These are phyloP conservation scores for Neopestalotiopsis sp. DNA, from an alignment of 2,329 filamentous ascomycete genomes.

Conservation along the genomic window DNA sequence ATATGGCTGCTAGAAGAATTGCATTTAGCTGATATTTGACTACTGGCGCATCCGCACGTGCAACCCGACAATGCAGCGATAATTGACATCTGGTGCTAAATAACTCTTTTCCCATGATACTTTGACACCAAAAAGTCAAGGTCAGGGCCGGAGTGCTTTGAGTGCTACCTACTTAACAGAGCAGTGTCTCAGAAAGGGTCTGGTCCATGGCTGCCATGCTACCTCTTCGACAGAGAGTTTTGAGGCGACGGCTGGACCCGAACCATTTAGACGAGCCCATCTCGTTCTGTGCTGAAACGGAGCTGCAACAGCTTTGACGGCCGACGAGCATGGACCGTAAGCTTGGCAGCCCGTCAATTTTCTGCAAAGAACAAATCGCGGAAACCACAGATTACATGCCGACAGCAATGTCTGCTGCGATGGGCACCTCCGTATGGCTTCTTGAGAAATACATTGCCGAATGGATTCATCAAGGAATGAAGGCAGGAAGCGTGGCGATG, in stretches of 20 bases:
- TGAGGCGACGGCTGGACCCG: neutral
- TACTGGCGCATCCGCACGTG: no score
- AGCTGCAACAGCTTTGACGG: conserved; percentile 20
- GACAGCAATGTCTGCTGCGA: neutral
- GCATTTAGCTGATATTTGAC: no score
- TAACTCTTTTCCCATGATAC: neutral
- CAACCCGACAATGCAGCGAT: no score
- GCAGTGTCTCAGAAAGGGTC: neutral
- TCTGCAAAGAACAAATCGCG: neutral
- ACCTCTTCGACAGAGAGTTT: neutral
- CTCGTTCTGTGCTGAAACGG: conserved; percentile 15
- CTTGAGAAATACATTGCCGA: neutral
- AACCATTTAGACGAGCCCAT: conserved; percentile 6
- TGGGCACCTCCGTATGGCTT: neutral
- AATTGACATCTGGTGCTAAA: neutral
- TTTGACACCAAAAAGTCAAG: neutral
- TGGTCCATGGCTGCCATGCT: neutral
- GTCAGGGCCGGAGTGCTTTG: neutral
- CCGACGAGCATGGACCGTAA: neutral
- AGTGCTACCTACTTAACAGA: neutral
- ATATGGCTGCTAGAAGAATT: neutral
- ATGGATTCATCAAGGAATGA: neutral
- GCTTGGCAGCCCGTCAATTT: conserved; percentile 5
- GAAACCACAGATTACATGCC: conserved; percentile 1
- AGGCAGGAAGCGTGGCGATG: neutral